phyloP scores from a whole-genome alignment of 176 grass and related monocot species.

The Rhynchospora pubera region DNA sequence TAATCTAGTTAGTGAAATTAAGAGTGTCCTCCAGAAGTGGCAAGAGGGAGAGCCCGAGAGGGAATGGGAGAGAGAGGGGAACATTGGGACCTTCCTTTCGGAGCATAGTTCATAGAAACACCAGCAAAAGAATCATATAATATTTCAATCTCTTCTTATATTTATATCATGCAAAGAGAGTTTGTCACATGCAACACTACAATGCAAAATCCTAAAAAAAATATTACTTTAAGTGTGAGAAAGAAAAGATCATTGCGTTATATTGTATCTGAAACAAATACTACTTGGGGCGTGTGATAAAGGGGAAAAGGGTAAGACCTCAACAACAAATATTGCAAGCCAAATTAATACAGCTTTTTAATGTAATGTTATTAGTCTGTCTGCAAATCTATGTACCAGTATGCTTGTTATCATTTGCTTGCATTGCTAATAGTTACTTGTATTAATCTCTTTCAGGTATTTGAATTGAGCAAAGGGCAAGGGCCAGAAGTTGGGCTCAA shows the following conservation, averaged over 20 bases:
- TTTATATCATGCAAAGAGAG: neutral
- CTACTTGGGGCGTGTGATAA: neutral
- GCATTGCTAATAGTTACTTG: neutral
- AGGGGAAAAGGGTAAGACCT: neutral
- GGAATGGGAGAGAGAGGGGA: no score
- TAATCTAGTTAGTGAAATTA: neutral
- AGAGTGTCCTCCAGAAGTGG: no score
- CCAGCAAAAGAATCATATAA: neutral
- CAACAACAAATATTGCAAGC: neutral
- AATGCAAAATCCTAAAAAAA: neutral
- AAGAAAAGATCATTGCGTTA: neutral
- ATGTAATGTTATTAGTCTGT: neutral
- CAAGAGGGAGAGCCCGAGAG: no score
- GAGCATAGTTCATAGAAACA: neutral
- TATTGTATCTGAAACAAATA: neutral
- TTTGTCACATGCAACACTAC: neutral
- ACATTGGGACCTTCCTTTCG: no score
- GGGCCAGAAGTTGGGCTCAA: conserved; percentile 62
- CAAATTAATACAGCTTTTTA: neutral
- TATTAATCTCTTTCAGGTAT: conserved; percentile 34
- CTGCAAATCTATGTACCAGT: neutral
- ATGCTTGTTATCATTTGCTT: neutral
- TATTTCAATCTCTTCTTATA: neutral
- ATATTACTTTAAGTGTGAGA: neutral
- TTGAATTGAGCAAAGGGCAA: conserved; percentile 73